phyloP scores from a whole-genome alignment of 176 grass and related monocot species.

The Bromus sterilis region DNA sequence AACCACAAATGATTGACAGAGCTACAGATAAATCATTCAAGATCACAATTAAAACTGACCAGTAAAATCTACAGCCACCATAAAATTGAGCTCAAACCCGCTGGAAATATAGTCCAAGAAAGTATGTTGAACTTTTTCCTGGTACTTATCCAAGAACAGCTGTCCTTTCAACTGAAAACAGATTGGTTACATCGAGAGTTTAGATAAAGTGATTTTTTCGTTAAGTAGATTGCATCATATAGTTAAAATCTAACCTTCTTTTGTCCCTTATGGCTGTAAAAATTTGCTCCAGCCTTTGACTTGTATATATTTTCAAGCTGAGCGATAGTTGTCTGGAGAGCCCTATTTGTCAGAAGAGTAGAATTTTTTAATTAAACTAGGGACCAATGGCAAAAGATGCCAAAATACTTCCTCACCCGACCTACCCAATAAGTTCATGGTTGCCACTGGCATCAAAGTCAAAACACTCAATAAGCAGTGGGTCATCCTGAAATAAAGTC shows the following conservation, averaged over 20 bases:
- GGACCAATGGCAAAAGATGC: constrained; percentile 7
- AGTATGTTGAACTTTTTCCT: constrained; percentile 81
- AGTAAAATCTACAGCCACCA: constrained; percentile 96
- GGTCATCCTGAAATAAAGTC: constrained; percentile 84
- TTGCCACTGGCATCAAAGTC: constrained; percentile 84
- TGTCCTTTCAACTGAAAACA: constrained; percentile 74
- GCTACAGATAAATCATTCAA: not conserved
- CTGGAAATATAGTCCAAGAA: constrained; percentile 98
- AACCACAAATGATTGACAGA: not conserved
- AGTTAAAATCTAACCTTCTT: constrained; percentile 42
- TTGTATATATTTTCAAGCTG: constrained; percentile 65
- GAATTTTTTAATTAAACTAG: constrained; percentile 22
- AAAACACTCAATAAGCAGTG: constrained; percentile 91
- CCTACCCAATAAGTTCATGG: constrained; percentile 80
- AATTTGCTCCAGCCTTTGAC: constrained; percentile 62
- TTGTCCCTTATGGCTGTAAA: constrained; percentile 45
- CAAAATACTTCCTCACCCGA: not conserved
- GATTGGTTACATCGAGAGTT: not conserved
- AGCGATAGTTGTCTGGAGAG: constrained; percentile 56
- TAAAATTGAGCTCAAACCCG: constrained; percentile 96
- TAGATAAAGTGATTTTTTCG: not conserved
- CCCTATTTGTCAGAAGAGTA: constrained; percentile 41
- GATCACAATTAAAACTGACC: constrained; percentile 34
- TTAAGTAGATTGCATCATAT: not conserved
- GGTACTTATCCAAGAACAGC: constrained; percentile 69